These are phyloP conservation scores for Chaetomium cochliodes DNA, from an alignment of 495 filamentous ascomycete species.

Conservation along the genomic window DNA sequence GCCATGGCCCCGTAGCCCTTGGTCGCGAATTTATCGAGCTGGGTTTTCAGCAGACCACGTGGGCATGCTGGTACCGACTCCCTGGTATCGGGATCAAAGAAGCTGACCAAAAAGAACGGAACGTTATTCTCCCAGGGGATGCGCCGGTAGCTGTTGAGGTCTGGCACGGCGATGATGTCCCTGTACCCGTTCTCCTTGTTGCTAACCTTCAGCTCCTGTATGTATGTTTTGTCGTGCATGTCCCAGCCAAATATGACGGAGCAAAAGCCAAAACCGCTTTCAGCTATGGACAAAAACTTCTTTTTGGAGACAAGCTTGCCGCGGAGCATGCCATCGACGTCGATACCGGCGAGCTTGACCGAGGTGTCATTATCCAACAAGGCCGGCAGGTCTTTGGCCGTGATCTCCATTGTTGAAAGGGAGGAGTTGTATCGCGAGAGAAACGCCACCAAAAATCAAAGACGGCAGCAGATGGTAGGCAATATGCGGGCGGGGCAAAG, in stretches of 20 bases:
- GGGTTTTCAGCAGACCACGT: conserved; percentile 67
- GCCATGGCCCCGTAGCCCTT: conserved; percentile 82
- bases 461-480: too few relatives aligned
- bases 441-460: neutral
- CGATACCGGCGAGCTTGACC: conserved; percentile 89
- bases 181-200: conserved; percentile 92
- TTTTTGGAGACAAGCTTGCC: conserved; percentile 95
- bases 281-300: conserved; percentile 85
- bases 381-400: conserved; percentile 60
- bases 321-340: conserved; percentile 86
- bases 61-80: conserved; percentile 78
- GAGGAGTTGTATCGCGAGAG: neutral
- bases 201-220: conserved; percentile 77
- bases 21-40: conserved; percentile 62
- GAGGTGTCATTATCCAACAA: conserved; percentile 72
- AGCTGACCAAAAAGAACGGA: conserved; percentile 90
- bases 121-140: conserved; percentile 95
- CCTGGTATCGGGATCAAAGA: conserved; percentile 71
- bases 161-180: conserved; percentile 81
- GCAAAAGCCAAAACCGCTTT: conserved; percentile 92
- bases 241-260: conserved; percentile 97
- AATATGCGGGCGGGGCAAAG: too few relatives aligned
- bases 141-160: conserved; percentile 76
- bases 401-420: conserved; percentile 38
- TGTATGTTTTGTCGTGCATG: conserved; percentile 93